Base-by-base conservation (phyloP, 306 rosid genomes). In the Cicer cuneatum region DNA sequence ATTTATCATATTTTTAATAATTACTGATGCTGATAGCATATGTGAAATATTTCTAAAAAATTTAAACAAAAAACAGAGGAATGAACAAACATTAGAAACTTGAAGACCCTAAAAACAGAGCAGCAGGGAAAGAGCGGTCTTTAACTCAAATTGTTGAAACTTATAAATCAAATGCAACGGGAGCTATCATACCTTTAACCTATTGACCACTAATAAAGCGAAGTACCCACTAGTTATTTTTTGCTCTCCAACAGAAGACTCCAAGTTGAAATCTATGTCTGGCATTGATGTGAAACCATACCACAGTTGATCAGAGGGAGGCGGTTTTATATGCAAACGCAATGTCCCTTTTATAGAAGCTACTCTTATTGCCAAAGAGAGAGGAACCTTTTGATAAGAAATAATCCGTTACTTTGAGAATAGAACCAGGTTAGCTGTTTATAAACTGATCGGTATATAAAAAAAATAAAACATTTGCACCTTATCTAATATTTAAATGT, bases 231-330 rank as follows among this genome's bases (percentile, higher is more conserved):
- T 92, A 14, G 93, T 81, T 71, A 94, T 85, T 78, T 87, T 94
- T 79, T 8, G 97, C 10, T 91, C 99, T 74, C 97, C 97, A 41
- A 94, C 80, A 66, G 93, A 83, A 0, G 97, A 92, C 79, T 89
- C 97, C 89, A 92, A 59, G 77, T 75, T 85, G 82, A 94, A 87
- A 71, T 87, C 93, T 52, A 94, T 81, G 61, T 90, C 86, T 33
- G 99, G 99, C 97, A 94, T 90, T 78, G 95, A 88, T 74, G 96
- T 90, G 88, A 94, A 94, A 73, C 88, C 83, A 84, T 72, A 89
- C 99, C 99, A 94, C 74, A 94, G 72, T 56, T 84, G 96, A 84
- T 94, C 96, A 59, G 97, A 90, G 73, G 99, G 99, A 84, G 99
- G 99, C 37, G 99, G 97, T 85, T 94, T 94, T 84, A 94, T 89